phyloP scores from a whole-genome alignment of 352 stramenopile species.

The Globisporangium irregulare region DNA sequence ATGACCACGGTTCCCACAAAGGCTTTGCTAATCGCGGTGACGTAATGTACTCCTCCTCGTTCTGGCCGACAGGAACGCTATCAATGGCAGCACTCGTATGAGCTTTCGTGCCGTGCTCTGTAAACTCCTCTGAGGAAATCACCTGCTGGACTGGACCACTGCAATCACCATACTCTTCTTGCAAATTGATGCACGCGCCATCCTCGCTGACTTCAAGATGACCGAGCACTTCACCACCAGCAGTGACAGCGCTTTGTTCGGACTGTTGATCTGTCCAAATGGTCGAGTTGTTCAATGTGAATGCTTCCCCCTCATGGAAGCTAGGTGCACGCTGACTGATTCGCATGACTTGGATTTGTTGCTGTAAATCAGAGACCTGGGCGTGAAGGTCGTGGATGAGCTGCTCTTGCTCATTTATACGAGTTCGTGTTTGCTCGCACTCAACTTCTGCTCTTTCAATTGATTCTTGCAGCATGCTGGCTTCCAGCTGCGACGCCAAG shows the following conservation, averaged over 20 bases:
- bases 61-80: no score
- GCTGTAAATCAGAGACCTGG: slow-evolving; percentile 28
- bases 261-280: not conserved
- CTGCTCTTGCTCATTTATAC: slow-evolving; percentile 40
- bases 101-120: no score
- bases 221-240: not conserved
- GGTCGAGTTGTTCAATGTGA: not conserved
- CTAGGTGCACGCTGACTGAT: not conserved
- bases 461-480: slow-evolving; percentile 42
- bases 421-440: slow-evolving; percentile 27
- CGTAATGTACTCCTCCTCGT: slow-evolving; percentile 12
- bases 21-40: slow-evolving; percentile 33
- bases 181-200: not conserved
- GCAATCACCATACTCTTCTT: no score
- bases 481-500: slow-evolving; percentile 34
- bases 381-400: slow-evolving; percentile 37
- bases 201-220: not conserved
- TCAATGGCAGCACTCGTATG: no score
- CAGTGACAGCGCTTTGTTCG: not conserved
- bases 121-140: no score
- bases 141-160: no score
- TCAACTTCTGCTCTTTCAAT: slow-evolving; percentile 41
- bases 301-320: not conserved
- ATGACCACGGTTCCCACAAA: slow-evolving; percentile 49
- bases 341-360: slow-evolving; percentile 11